phyloP scores from a whole-genome alignment of 768 basidiomycete species.

The Amanita molliuscula region DNA sequence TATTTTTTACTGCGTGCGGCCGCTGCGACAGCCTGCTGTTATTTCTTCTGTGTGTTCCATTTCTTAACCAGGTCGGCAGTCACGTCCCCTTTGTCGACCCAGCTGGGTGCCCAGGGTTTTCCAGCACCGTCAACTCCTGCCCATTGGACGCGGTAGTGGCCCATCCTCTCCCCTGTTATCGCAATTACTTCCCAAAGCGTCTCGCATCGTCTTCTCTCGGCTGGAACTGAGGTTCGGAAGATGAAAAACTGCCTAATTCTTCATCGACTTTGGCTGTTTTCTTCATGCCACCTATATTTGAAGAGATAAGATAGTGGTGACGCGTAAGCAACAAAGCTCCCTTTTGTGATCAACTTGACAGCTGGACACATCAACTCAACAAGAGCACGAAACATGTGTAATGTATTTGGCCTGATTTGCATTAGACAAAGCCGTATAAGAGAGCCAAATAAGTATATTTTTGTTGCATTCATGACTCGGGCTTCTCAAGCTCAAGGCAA shows the following conservation, averaged over 20 bases:
- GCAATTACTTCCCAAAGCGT: constrained; percentile 51
- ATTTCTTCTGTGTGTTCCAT: constrained; percentile 61
- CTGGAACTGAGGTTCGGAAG: constrained; percentile 36
- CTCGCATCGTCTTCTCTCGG: constrained; percentile 45
- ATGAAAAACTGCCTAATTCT: not conserved
- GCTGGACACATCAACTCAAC: not conserved
- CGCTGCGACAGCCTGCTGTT: constrained; percentile 28
- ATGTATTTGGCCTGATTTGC: not conserved
- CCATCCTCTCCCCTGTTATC: constrained; percentile 47
- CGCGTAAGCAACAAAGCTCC: not conserved
- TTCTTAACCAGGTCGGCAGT: constrained; percentile 50
- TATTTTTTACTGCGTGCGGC: constrained; percentile 21
- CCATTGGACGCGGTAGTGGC: constrained; percentile 59
- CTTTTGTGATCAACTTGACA: no score
- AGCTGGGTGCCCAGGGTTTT: constrained; percentile 58
- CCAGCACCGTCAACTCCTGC: constrained; percentile 48
- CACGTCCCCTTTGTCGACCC: constrained; percentile 62
- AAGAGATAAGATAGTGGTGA: not conserved
- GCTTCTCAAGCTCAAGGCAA: no score
- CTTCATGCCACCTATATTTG: not conserved
- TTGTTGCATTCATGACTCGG: no score
- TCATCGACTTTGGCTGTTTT: not conserved
- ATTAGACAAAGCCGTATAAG: not conserved
- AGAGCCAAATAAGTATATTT: not conserved
- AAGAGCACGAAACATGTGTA: not conserved